These are phyloP conservation scores for Rickenella mellea DNA, from an alignment of 768 basidiomycete species.

Conservation along the genomic window DNA sequence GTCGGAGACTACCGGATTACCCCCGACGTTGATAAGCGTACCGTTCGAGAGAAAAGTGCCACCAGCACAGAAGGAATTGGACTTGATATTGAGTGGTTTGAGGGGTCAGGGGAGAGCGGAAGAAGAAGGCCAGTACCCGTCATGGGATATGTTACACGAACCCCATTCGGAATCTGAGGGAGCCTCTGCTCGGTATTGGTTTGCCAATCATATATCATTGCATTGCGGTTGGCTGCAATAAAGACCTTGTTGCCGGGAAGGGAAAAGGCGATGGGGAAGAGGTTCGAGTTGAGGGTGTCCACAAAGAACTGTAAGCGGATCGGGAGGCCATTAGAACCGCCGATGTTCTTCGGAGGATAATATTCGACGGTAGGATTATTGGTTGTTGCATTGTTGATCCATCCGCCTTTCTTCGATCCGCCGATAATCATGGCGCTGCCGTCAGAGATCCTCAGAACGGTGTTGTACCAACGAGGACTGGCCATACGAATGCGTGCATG, in stretches of 20 bases:
- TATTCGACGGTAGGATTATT: constrained; percentile 80
- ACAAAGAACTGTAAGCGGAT: constrained; percentile 54
- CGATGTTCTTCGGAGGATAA: constrained; percentile 70
- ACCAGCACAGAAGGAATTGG: constrained; percentile 84
- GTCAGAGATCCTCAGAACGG: constrained; percentile 56
- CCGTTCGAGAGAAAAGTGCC: constrained; percentile 73
- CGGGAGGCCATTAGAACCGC: constrained; percentile 57
- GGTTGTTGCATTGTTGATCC: constrained; percentile 75
- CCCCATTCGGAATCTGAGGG: constrained; percentile 63
- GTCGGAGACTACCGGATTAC: constrained; percentile 65
- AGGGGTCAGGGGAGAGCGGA: constrained; percentile 51
- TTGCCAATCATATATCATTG: constrained; percentile 73
- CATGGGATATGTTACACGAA: constrained; percentile 80
- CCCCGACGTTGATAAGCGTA: constrained; percentile 70
- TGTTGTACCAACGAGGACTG: constrained; percentile 74
- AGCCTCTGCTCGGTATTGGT: constrained; percentile 49
- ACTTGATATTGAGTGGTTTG: constrained; percentile 52
- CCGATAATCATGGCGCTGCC: constrained; percentile 79
- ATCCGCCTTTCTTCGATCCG: constrained; percentile 72
- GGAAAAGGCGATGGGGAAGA: constrained; percentile 68
- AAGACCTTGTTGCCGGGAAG: constrained; percentile 66
- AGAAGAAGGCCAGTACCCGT: constrained; percentile 63
- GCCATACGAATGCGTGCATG: constrained; percentile 59
- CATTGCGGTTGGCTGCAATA: constrained; percentile 68
- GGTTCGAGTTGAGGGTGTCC: constrained; percentile 71